phyloP scores from a whole-genome alignment of 768 basidiomycete genomes.

The Leccinum rimulosum region DNA sequence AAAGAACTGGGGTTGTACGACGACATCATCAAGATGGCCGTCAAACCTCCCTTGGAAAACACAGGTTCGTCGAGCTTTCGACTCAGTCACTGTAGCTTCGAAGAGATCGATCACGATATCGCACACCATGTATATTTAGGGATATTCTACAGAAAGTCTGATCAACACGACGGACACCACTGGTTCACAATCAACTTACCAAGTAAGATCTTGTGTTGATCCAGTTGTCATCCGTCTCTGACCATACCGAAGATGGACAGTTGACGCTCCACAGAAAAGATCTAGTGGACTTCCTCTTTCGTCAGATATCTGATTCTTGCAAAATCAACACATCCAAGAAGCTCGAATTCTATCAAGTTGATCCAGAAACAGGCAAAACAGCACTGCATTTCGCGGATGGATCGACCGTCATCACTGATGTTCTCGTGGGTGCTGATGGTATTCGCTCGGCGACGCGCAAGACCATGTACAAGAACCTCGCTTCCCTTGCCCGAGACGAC shows the following conservation, averaged over 20 bases:
- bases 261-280: slow-evolving; percentile 38
- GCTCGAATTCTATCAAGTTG: slow-evolving; percentile 29
- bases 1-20: slow-evolving; percentile 36
- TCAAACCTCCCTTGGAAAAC: slow-evolving; percentile 17
- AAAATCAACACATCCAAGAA: slow-evolving; percentile 36
- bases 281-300: slow-evolving; percentile 32
- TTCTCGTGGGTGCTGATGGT: slow-evolving; percentile 45
- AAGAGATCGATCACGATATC: neutral
- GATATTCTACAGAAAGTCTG: slow-evolving; percentile 32
- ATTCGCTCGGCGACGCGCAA: slow-evolving; percentile 36
- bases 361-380: slow-evolving; percentile 24
- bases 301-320: slow-evolving; percentile 27
- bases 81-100: neutral
- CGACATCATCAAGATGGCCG: slow-evolving; percentile 23
- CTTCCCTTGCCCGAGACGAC: slow-evolving; percentile 4
- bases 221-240: neutral
- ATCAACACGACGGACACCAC: slow-evolving; percentile 31
- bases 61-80: slow-evolving; percentile 10
- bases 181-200: slow-evolving; percentile 27
- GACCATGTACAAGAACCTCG: slow-evolving; percentile 23
- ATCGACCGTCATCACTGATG: slow-evolving; percentile 34
- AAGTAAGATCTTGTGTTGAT: slow-evolving; percentile 14
- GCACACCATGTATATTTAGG: slow-evolving; percentile 11
- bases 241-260: slow-evolving; percentile 23
- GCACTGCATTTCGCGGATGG: slow-evolving; percentile 38